Evolutionary conservation across 345 rosid genomes (phyloP).

Genomic region (Aegle marmelos): DNA sequence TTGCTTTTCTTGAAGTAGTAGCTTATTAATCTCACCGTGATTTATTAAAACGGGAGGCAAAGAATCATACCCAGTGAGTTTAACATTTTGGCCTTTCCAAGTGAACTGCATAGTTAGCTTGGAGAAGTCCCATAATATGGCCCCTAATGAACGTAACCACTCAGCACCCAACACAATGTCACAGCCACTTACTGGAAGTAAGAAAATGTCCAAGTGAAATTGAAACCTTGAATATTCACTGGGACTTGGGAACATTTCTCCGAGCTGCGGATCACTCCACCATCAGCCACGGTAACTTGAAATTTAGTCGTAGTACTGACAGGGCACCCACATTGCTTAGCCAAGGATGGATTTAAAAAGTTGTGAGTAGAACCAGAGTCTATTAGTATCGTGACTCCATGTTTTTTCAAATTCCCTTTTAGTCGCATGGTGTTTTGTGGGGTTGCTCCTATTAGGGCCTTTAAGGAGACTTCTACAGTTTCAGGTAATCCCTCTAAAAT

Average conservation of each 20-base stretch:
- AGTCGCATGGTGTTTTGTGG: too few relatives aligned
- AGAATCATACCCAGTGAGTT: neutral
- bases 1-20: neutral
- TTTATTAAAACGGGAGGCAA: neutral
- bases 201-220: neutral
- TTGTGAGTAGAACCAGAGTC: too few relatives aligned
- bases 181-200: neutral
- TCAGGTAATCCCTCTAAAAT: too few relatives aligned
- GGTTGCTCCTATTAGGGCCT: too few relatives aligned
- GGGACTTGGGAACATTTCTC: neutral
- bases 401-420: too few relatives aligned
- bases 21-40: neutral
- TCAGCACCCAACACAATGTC: neutral
- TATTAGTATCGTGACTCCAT: too few relatives aligned
- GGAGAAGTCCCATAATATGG: neutral
- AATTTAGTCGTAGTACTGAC: too few relatives aligned
- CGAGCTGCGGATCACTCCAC: neutral
- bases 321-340: too few relatives aligned
- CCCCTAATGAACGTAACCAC: neutral
- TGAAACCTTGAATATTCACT: neutral
- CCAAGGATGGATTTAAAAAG: too few relatives aligned
- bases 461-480: too few relatives aligned
- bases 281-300: neutral
- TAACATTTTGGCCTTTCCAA: neutral
- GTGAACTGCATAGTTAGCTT: neutral